Conservation (phyloP, 495 filamentous ascomycete genomes). For the Viridothelium virens region DNA sequence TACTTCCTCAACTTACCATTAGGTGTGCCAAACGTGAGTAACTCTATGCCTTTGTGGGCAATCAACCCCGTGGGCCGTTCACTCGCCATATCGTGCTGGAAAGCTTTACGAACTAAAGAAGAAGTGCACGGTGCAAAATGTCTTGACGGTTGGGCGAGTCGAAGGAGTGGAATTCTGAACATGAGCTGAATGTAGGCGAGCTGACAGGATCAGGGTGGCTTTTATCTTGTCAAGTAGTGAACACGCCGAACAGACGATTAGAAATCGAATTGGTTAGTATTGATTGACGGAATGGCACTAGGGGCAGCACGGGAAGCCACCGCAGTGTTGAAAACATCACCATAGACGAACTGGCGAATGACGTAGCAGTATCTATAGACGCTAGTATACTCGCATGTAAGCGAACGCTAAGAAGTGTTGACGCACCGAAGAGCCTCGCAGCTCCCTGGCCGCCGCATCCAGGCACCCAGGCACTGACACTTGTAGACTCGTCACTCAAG, state of each 20-base stretch:
- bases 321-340: too few species aligned
- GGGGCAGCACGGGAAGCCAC: too few species aligned
- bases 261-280: too few species aligned
- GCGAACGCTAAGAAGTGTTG: neutral
- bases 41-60: conserved; percentile 50
- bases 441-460: too few species aligned
- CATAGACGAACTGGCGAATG: too few species aligned
- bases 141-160: neutral
- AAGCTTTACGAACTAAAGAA: neutral
- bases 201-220: neutral
- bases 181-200: neutral
- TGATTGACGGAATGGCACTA: too few species aligned
- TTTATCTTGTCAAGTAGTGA: too few species aligned
- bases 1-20: conserved; percentile 33
- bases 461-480: too few species aligned
- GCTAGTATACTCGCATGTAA: neutral
- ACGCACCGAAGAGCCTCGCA: neutral
- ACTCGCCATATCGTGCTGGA: neutral
- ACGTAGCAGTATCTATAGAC: neutral
- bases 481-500: too few species aligned
- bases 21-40: conserved; percentile 44
- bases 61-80: conserved; percentile 42
- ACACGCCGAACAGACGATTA: too few species aligned
- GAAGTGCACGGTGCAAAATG: neutral
- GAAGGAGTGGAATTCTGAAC: neutral